Base-by-base conservation (phyloP, 805 yeast species). In the Zygotorulaspora chibaensis region DNA sequence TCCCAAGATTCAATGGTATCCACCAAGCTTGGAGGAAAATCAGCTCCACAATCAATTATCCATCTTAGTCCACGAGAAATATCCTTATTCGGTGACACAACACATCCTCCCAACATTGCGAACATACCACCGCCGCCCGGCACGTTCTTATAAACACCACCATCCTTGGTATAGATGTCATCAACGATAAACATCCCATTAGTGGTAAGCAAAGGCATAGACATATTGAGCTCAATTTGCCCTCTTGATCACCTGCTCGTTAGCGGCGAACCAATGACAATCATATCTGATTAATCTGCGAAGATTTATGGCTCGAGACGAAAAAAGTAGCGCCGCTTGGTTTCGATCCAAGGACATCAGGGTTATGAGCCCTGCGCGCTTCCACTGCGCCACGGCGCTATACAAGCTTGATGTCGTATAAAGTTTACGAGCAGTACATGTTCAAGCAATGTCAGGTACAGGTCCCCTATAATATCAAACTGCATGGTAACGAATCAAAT, bases 321-420 rank as follows among this genome's bases (percentile, higher is more conserved):
- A 54, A 58, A 49, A 45, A 58, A 57, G 34, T 84, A 84, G 93
- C 93, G 87, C 84, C 84, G 87, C 87, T 78, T 72, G 87, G 93
- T 85, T 84, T 85, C 93, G 93, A 85, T 85, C 95, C 89, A 73
- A 79, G 89, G 95, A 84, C 91, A 83, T 85, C 91, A 84, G 93
- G 91, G 95, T 85, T 85, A 85, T 85, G 95, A 85, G 95, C 95
- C 93, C 93, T 83, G 91, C 91, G 91, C 93, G 93, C 91, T 85
- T 84, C 95, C 93, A 83, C 93, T 85, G 91, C 93, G 91, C 91
- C 91, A 85, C 89, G 84, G 84, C 89, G 93, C 93, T 84, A 38
- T 43, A 12, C n/a, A 16, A 35, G 25, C 38, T 38, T 13, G 10
- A 15, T 20, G 15, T 12, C 30, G n/a, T n/a, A n/a, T n/a, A n/a